phyloP scores from a whole-genome alignment of 1,284 basidiomycete species.

The Kalmanozyma brasiliensis region DNA sequence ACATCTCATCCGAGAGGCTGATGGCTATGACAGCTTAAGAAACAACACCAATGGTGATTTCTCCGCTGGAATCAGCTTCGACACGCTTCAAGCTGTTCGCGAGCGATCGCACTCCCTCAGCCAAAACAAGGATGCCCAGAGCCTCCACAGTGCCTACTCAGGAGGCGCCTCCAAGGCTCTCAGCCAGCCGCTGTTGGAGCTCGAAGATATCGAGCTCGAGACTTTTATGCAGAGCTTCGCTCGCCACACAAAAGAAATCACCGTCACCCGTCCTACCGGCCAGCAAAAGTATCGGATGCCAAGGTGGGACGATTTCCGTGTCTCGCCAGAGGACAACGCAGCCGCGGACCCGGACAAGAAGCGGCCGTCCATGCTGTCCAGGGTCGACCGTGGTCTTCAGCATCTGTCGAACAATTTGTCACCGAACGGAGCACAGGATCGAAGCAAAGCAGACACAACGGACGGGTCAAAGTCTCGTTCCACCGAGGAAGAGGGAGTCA shows the following conservation, averaged over 20 bases:
- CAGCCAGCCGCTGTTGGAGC: conserved; percentile 59
- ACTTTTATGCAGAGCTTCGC: conserved; percentile 64
- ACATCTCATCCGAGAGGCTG: conserved; percentile 36
- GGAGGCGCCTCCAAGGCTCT: conserved; percentile 54
- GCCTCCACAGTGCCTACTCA: conserved; percentile 37
- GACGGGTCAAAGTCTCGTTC: conserved; percentile 1
- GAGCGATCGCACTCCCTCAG: conserved; percentile 17
- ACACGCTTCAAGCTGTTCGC: conserved; percentile 26
- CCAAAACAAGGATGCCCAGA: conserved; percentile 24
- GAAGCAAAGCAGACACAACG: background rate
- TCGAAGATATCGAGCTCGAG: conserved; percentile 66
- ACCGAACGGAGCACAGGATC: background rate
- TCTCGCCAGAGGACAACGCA: conserved; percentile 50
- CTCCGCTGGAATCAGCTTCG: conserved; percentile 30
- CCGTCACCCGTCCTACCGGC: conserved; percentile 42
- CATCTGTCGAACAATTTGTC: conserved; percentile 25
- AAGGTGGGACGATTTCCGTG: conserved; percentile 64
- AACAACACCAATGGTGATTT: conserved; percentile 21
- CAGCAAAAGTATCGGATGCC: conserved; percentile 60
- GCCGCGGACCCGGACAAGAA: conserved; percentile 9
- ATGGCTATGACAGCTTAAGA: conserved; percentile 41
- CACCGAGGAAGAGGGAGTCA: conserved; percentile 7
- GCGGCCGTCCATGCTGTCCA: conserved; percentile 54
- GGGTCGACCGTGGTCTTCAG: conserved; percentile 63
- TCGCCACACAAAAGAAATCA: conserved; percentile 63